These are phyloP conservation scores for Fermentozyma sake DNA, from an alignment of 1,139 yeast species.

Conservation along the genomic window DNA sequence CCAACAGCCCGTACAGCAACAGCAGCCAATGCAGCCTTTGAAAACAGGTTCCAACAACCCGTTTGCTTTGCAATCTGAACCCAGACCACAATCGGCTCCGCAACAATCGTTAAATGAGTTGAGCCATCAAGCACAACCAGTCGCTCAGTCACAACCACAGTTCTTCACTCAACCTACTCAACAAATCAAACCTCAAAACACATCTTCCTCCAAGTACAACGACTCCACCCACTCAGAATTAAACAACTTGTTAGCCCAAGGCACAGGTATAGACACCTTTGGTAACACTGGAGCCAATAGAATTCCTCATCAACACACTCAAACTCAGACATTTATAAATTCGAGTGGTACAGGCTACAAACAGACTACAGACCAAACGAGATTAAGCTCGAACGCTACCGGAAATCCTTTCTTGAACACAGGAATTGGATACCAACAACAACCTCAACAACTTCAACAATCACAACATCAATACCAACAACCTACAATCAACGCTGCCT, in stretches of 20 bases:
- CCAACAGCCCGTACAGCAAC: conserved; percentile 11
- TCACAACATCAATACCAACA: conserved; percentile 12
- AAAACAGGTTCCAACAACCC: conserved; percentile 90
- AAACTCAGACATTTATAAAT: conserved; percentile 72
- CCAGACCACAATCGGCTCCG: conserved; percentile 14
- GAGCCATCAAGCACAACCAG: conserved; percentile 16
- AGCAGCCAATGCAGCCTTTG: conserved; percentile 43
- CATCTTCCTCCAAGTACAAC: conserved; percentile 39
- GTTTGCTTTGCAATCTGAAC: conserved; percentile 53
- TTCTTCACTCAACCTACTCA: conserved; percentile 19
- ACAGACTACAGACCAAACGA: conserved; percentile 39
- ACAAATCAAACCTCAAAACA: conserved; percentile 24
- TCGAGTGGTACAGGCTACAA: conserved; percentile 84
- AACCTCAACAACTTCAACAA: conserved; percentile 33
- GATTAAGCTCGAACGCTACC: conserved; percentile 40
- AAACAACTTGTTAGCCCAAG: conserved; percentile 74
- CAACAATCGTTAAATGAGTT: conserved; percentile 16
- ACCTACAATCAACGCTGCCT: conserved; percentile 34
- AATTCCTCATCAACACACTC: conserved; percentile 91
- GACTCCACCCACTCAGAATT: conserved; percentile 62
- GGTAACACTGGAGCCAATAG: conserved; percentile 91
- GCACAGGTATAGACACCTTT: conserved; percentile 91
- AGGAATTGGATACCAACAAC: conserved; percentile 73
- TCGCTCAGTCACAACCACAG: conserved; percentile 20
- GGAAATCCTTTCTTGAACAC: conserved; percentile 74